These are phyloP conservation scores for Grigorovia transvaalensis DNA, from an alignment of 805 yeast species.

Conservation along the genomic window DNA sequence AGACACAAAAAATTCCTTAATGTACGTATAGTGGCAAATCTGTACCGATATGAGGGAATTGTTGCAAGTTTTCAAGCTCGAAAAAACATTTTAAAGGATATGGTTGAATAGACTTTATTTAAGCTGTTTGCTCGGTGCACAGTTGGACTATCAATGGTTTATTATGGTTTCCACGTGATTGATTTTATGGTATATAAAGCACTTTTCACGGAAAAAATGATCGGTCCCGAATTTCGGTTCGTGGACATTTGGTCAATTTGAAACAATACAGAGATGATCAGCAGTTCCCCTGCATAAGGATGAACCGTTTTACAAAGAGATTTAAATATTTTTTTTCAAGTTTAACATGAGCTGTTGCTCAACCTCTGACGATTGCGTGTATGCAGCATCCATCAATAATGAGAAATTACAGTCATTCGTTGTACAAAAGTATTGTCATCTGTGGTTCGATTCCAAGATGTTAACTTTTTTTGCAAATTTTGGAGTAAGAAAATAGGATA, in stretches of 20 bases:
- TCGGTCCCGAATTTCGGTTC: slow-evolving; percentile 21
- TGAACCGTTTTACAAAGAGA: slow-evolving; percentile 99
- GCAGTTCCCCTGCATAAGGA: slow-evolving; percentile 99
- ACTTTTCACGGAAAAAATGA: background rate
- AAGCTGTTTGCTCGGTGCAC: too few relatives aligned
- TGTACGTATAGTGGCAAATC: too few relatives aligned
- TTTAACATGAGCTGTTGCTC: background rate
- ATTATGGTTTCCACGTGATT: too few relatives aligned
- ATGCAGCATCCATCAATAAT: background rate
- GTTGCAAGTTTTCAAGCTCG: too few relatives aligned
- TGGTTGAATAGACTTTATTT: too few relatives aligned
- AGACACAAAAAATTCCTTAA: too few relatives aligned
- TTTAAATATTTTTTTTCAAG: slow-evolving; percentile 74
- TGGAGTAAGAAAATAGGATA: too few relatives aligned
- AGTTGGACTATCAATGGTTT: too few relatives aligned
- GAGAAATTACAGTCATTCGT: too few relatives aligned
- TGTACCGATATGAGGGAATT: too few relatives aligned
- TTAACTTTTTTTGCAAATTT: too few relatives aligned
- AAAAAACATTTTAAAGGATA: too few relatives aligned
- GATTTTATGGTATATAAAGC: background rate
- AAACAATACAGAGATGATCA: slow-evolving; percentile 99
- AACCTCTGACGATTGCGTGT: background rate
- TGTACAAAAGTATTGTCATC: background rate
- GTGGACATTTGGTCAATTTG: slow-evolving; percentile 98
- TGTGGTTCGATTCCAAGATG: background rate